A percentile compares a stretch with the other conserved stretches of the same genome.
These are phyloP conservation scores for Schwanniomyces sp. DNA, from an alignment of 805 yeast species.

Conservation along the genomic window DNA sequence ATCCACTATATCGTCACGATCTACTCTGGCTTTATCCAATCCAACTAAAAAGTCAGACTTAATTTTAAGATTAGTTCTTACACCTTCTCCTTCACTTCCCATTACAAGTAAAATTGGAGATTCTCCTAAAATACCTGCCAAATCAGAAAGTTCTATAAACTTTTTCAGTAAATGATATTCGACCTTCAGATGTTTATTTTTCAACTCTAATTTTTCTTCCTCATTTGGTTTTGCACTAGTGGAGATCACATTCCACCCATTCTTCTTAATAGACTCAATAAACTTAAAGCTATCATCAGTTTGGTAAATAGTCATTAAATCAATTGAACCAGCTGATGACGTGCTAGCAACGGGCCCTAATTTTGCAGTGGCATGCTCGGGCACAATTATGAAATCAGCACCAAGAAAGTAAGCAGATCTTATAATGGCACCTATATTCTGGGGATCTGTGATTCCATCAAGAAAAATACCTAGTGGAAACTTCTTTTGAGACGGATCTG, in stretches of 20 bases:
- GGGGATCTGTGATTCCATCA: slow-evolving; percentile 84
- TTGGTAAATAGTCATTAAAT: slow-evolving; percentile 61
- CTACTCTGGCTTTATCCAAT: slow-evolving; percentile 31
- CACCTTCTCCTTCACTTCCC: slow-evolving; percentile 86
- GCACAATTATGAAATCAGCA: slow-evolving; percentile 72
- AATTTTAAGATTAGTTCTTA: slow-evolving; percentile 62
- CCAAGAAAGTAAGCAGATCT: slow-evolving; percentile 82
- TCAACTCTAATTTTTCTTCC: slow-evolving; percentile 16
- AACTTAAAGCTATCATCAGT: slow-evolving; percentile 61
- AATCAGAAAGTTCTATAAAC: slow-evolving; percentile 38
- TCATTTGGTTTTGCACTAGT: slow-evolving; percentile 45
- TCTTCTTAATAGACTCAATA: slow-evolving; percentile 51
- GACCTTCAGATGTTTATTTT: slow-evolving; percentile 25
- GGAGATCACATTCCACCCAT: slow-evolving; percentile 74
- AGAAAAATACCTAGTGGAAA: slow-evolving; percentile 71
- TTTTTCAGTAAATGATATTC: slow-evolving; percentile 30
- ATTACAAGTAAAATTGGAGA: slow-evolving; percentile 70
- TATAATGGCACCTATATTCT: slow-evolving; percentile 80
- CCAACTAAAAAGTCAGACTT: slow-evolving; percentile 55
- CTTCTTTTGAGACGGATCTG: slow-evolving; percentile 11
- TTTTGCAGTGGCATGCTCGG: slow-evolving; percentile 70
- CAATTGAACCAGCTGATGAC: slow-evolving; percentile 83
- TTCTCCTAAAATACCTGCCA: slow-evolving; percentile 42
- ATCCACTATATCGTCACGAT: slow-evolving; percentile 49
- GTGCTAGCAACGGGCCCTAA: slow-evolving; percentile 78